Percentiles rank a stretch among this genome's conserved stretches.
Evolutionary conservation across 1,284 basidiomycete species (phyloP).

Genomic region (Tylopilus sp.): DNA sequence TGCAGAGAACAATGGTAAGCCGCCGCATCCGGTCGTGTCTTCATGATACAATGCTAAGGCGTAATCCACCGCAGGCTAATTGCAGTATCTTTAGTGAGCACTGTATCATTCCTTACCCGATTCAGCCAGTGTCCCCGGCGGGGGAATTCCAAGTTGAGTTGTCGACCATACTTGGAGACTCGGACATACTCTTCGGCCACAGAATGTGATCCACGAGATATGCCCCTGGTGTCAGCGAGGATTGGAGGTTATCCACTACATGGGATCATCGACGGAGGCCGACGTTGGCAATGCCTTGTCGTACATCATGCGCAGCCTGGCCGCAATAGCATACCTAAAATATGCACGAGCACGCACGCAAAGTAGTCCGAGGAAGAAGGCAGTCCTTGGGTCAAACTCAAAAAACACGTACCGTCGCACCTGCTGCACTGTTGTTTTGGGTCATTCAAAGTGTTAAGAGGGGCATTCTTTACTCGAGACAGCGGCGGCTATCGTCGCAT

Average conservation of each 20-base stretch:
- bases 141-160: constrained; percentile 3
- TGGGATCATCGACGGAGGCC: constrained; percentile 42
- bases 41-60: too few species aligned
- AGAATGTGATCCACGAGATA: constrained; percentile 59
- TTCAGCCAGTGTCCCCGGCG: constrained; percentile 11
- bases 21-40: too few species aligned
- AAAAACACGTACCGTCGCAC: constrained; percentile 26
- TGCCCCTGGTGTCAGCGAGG: constrained; percentile 48
- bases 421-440: constrained; percentile 36
- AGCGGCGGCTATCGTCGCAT: constrained; percentile 23
- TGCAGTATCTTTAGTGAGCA: not conserved
- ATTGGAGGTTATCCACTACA: constrained; percentile 45
- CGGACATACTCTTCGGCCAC: constrained; percentile 42
- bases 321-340: constrained; percentile 54
- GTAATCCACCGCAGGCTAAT: too few species aligned
- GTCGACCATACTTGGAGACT: constrained; percentile 9
- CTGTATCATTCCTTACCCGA: constrained; percentile 8
- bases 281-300: constrained; percentile 43
- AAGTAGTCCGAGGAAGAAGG: too few species aligned
- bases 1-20: too few species aligned
- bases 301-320: constrained; percentile 63
- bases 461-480: constrained; percentile 20
- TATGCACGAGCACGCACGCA: too few species aligned
- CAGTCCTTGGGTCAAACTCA: too few species aligned
- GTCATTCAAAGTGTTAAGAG: constrained; percentile 38